These are phyloP conservation scores for Colletotrichum eremochloae DNA, from an alignment of 2,329 filamentous ascomycete genomes.

Conservation along the genomic window DNA sequence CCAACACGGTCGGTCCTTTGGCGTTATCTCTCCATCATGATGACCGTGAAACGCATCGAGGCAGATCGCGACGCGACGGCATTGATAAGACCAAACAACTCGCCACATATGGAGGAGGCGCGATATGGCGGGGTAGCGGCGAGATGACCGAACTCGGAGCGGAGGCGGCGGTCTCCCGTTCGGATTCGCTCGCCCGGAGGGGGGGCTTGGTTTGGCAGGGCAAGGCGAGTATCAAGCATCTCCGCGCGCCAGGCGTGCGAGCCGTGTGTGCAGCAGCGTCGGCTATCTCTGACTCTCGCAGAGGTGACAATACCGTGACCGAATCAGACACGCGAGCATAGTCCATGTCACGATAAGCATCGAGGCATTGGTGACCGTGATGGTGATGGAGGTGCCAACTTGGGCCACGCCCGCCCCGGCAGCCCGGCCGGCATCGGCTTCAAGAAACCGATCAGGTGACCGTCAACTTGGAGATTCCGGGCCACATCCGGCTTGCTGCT, in stretches of 20 bases:
- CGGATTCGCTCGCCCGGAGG: constrained; percentile 9
- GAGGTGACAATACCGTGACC: constrained; percentile 15
- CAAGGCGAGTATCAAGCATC: not conserved
- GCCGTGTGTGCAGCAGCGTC: not conserved
- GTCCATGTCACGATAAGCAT: constrained; percentile 26
- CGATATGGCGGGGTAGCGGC: not conserved
- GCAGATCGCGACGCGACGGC: constrained; percentile 2
- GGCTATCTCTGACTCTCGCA: constrained; percentile 23
- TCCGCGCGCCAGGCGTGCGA: not conserved
- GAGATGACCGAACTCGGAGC: constrained; percentile 11
- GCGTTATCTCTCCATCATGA: constrained; percentile 6
- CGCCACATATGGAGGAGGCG: not conserved
- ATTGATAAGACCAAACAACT: constrained; percentile 1
- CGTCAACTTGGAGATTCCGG: constrained; percentile 19
- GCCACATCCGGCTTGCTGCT: not conserved
- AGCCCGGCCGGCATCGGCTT: constrained; percentile 35
- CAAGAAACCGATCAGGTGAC: constrained; percentile 46
- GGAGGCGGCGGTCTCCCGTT: not conserved
- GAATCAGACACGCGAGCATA: constrained; percentile 27
- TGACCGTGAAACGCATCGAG: not conserved
- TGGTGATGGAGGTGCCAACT: constrained; percentile 4
- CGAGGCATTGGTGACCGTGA: not conserved
- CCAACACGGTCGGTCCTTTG: not conserved
- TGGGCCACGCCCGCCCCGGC: constrained; percentile 30
- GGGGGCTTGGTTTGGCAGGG: not conserved